These are phyloP conservation scores for Podospora tetraspora DNA, from an alignment of 495 filamentous ascomycete species.

Conservation along the genomic window DNA sequence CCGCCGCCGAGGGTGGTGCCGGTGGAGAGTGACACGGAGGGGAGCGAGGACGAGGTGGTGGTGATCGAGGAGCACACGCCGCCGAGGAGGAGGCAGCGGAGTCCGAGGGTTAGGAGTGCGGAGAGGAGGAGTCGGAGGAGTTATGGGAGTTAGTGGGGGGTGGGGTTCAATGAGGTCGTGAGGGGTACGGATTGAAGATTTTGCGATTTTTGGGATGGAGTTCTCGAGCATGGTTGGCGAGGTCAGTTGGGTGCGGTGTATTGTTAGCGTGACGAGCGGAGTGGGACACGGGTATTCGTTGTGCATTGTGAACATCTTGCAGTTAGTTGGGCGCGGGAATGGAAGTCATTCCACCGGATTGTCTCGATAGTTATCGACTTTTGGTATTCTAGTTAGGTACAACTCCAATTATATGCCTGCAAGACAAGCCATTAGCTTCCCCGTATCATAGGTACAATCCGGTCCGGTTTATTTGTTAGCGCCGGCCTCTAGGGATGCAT, in stretches of 20 bases:
- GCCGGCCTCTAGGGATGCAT: too few relatives aligned
- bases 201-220: neutral
- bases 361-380: neutral
- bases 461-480: too few relatives aligned
- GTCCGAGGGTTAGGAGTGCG: conserved; percentile 25
- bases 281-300: neutral
- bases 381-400: neutral
- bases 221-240: neutral
- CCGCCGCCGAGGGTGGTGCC: conserved; percentile 23
- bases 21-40: conserved; percentile 10
- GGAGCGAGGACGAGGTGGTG: conserved; percentile 38
- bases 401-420: neutral
- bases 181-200: neutral
- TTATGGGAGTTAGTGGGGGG: conserved; percentile 23
- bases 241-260: neutral
- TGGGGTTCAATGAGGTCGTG: conserved; percentile 27
- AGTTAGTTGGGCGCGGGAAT: neutral
- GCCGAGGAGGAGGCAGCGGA: conserved; percentile 28
- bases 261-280: neutral
- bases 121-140: conserved; percentile 32
- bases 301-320: neutral
- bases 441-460: neutral
- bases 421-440: neutral
- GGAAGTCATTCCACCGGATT: neutral
- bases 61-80: conserved; percentile 42